Percentiles rank a stretch among this genome's conserved stretches.
Evolutionary conservation across 2,329 filamentous ascomycete genomes (phyloP).

Genomic region (Didymella pinodella): DNA sequence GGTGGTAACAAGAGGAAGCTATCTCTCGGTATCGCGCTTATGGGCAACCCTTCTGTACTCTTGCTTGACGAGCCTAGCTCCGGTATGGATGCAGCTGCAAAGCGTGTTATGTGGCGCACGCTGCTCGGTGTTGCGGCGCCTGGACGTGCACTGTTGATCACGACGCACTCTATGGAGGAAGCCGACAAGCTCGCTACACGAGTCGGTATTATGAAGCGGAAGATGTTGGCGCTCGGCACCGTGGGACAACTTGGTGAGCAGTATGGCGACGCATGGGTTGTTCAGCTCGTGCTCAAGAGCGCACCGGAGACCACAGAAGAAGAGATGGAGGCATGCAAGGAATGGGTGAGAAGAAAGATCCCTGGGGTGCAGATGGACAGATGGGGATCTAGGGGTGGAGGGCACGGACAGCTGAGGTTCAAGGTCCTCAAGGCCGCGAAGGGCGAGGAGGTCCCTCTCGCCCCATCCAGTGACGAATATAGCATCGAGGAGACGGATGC

Average conservation of each 20-base stretch:
- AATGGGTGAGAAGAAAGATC: slow-evolving; percentile 71
- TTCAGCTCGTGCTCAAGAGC: slow-evolving; percentile 78
- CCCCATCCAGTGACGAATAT: background rate
- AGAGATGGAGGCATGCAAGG: slow-evolving; percentile 71
- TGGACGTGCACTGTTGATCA: slow-evolving; percentile 84
- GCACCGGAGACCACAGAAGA: slow-evolving; percentile 75
- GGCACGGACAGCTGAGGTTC: slow-evolving; percentile 86
- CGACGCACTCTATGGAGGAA: slow-evolving; percentile 95
- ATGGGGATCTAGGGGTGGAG: slow-evolving; percentile 72
- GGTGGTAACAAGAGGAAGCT: slow-evolving; percentile 96
- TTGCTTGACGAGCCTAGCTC: slow-evolving; percentile 89
- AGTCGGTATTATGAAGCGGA: slow-evolving; percentile 83
- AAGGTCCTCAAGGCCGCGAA: slow-evolving; percentile 67
- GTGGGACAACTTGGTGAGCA: slow-evolving; percentile 74
- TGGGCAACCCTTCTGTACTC: slow-evolving; percentile 88
- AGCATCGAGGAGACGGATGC: slow-evolving; percentile 26
- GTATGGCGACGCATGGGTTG: slow-evolving; percentile 80
- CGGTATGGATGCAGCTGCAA: slow-evolving; percentile 88
- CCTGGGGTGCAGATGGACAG: slow-evolving; percentile 66
- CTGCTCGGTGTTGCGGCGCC: slow-evolving; percentile 72
- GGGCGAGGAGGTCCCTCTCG: background rate
- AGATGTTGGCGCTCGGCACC: slow-evolving; percentile 85
- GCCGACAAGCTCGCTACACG: slow-evolving; percentile 85
- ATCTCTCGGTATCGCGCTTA: slow-evolving; percentile 85
- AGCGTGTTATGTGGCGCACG: slow-evolving; percentile 92